Base-by-base conservation (phyloP, 2,329 filamentous ascomycete genomes). In the Cladophialophora immunda region DNA sequence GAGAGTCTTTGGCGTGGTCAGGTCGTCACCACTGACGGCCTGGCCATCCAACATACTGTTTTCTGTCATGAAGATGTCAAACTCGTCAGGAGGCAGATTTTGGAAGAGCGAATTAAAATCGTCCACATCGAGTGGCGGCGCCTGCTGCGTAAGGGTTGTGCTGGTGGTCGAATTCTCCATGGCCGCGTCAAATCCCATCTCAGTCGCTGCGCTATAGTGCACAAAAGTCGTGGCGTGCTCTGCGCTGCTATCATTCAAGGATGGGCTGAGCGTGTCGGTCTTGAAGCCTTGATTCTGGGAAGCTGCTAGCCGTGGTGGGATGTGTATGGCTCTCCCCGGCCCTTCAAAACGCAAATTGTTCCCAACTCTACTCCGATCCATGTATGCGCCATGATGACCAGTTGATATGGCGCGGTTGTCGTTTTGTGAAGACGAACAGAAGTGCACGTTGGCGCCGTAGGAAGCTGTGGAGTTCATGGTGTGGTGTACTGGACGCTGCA, bases 1-100 rank as follows among this genome's bases (percentile, higher is more conserved):
- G 32, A 63, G 38, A 22, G 60, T 59, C 19, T 59, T 56, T 57
- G 59, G 55, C 11, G 59, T 63, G 25, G 60, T 29, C 25, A 34
- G 45, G 19, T 50, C 36, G 50, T 47, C 65, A 17, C 58, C 59
- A 19, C 32, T 54, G 27, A 27, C 25, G 22, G 50, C 13, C n/a
- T 58, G 45, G 1, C 34, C 50, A 50, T 67, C 60, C 34, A 57
- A 56, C 15, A 36, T 19, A 19, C 29, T 17, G 38, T 55, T 22
- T n/a, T 66, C 38, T 3, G 38, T 41, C 22, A 13, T 22, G 17
- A 57, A 54, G 3, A 25, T 15, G 7, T 30, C 64, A n/a, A 50
- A 19, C 27, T 9, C 47, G 7, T 19, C 50, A 1, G 34, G 6
- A 27, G 50, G 15, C 4, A 59, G 19, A 13, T 34, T 32, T 56